Percentiles rank a stretch among this genome's conserved stretches.
Conservation (phyloP, 2,329 filamentous ascomycete species). For the Penicillium oxalicum region DNA sequence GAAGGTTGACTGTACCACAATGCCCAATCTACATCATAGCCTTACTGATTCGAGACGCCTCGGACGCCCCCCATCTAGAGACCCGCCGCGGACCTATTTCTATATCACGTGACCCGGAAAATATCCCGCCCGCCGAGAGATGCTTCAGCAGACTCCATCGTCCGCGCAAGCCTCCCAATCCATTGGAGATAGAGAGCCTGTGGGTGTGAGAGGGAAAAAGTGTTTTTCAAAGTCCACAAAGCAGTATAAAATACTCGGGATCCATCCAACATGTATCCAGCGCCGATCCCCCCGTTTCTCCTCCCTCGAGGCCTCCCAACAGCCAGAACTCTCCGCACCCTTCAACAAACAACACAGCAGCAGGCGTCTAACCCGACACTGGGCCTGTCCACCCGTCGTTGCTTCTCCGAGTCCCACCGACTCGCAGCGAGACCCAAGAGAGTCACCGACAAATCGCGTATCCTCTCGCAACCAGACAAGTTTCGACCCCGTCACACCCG, state of each 20-base stretch:
- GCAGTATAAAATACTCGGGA: neutral
- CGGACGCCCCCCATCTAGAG: neutral
- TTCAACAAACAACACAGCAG: conserved; percentile 15
- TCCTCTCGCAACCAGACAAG: conserved; percentile 78
- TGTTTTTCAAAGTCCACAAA: neutral
- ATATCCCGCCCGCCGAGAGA: conserved; percentile 1
- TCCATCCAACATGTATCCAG: conserved; percentile 9
- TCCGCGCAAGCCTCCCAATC: neutral
- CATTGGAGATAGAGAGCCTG: too few relatives aligned
- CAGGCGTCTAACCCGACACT: neutral
- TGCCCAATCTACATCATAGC: too few relatives aligned
- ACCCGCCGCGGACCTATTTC: neutral
- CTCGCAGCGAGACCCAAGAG: conserved; percentile 8
- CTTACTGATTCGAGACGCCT: too few relatives aligned
- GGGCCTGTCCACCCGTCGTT: conserved; percentile 16
- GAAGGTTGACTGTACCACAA: too few relatives aligned
- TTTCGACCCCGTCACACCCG: conserved; percentile 92
- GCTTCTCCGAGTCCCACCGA: conserved; percentile 19
- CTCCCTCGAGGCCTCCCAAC: conserved; percentile 51
- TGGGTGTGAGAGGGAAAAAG: too few relatives aligned
- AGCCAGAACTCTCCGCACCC: conserved; percentile 24
- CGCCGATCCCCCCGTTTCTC: conserved; percentile 59
- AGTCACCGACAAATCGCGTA: conserved; percentile 51
- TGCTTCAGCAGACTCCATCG: neutral
- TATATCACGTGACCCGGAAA: conserved; percentile 9